Evolutionary conservation across 208 protist species (phyloP), one percentile per base, ranked within the genome.

Genomic region (Sergeia podlipaevii): DNA sequence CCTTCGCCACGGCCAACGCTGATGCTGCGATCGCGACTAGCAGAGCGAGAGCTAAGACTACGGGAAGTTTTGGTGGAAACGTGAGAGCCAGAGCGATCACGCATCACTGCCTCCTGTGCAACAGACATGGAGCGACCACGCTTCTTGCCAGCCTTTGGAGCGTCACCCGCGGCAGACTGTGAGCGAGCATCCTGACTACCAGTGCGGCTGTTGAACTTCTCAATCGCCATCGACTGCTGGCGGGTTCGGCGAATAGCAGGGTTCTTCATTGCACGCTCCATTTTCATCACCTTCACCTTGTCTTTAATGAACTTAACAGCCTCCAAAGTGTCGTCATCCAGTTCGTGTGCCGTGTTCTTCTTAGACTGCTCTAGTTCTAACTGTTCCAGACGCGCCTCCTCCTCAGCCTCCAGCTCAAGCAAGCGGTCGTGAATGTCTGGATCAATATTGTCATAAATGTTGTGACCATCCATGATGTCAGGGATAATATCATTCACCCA

Each of bases 391-490:
- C 84, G 82, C 23, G 81, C 72, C 51, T 96, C 84, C 63, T 98
- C 91, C 68, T 98, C 93, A 7, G 90, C 88, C 71, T 98, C 89
- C 26, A 98, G 68, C 73, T 96, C 89, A 17, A 92, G 37, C 7
- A 97, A 71, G 30, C 81, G 81, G 53, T 96, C 72, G 48, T 95
- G 80, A 75, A 99, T 99, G 30, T 99, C 98, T 8, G 97, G 97
- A 70, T 99, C 98, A 51, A 99, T 93, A 70, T 97, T 99, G 80
- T 99, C 99, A 33, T 93, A 88, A 69, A 99, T 98, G 73, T 99
- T 99, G 76, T 99, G 98, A 39, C 99, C 99, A 63, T 99, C 95
- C 78, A 99, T 96, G 66, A 99, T 99, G 70, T 99, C 98, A 2
- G 99, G 99, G 39, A 99, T 97, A 38, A 89, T 84, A 69, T 99